phyloP scores from a whole-genome alignment of 305 asterid species.

The Vinca major region DNA sequence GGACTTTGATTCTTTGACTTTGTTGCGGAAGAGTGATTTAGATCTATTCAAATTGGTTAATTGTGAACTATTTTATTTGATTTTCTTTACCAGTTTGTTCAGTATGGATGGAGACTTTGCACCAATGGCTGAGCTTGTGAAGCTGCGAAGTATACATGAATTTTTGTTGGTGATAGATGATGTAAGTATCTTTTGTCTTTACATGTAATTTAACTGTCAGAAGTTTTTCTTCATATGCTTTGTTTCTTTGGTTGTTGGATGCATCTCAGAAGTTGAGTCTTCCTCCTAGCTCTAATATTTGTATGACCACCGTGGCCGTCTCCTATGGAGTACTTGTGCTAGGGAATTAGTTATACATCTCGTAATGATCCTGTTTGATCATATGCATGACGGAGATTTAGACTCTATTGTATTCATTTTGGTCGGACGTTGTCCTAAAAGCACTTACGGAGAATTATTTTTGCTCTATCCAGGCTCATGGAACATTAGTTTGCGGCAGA shows the following conservation, averaged over 20 bases:
- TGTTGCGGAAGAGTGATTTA: not conserved
- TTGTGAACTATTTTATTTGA: not conserved
- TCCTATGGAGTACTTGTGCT: not conserved
- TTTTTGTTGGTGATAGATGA: conserved; percentile 93
- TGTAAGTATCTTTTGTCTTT: conserved; percentile 37
- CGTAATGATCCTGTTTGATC: not conserved
- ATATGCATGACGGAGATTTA: not conserved
- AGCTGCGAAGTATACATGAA: conserved; percentile 75
- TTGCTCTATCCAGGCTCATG: conserved; percentile 57
- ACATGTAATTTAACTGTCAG: not conserved
- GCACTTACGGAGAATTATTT: not conserved
- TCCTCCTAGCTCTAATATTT: not conserved
- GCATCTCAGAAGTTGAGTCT: not conserved
- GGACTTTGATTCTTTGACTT: not conserved
- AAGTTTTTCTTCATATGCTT: not conserved
- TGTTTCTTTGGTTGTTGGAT: not conserved
- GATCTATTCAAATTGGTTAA: not conserved
- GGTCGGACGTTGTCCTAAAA: not conserved
- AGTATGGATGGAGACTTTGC: conserved; percentile 99
- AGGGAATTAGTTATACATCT: not conserved
- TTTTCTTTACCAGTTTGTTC: conserved; percentile 50
- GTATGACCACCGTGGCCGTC: not conserved
- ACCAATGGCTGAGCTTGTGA: conserved; percentile 66
- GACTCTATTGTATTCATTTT: not conserved
- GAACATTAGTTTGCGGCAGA: conserved; percentile 84